These are phyloP conservation scores for Cryptosporidium viatorum DNA, from an alignment of 169 alveolate species.

Conservation along the genomic window DNA sequence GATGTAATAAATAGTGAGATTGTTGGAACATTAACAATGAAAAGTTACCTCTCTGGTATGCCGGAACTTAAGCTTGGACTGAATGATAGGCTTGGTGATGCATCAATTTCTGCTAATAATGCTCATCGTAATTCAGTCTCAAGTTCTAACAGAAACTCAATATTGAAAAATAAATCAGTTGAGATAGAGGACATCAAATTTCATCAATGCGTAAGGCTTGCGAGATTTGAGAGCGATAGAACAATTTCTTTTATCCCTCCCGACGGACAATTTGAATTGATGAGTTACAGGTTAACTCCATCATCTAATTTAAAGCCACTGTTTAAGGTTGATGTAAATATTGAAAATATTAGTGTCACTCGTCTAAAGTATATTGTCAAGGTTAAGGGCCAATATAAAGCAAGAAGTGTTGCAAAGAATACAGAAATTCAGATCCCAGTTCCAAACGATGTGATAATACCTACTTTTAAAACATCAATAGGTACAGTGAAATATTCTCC, in stretches of 20 bases:
- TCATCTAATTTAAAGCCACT: slow-evolving; percentile 93
- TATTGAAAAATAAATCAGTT: slow-evolving; percentile 86
- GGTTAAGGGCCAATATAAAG: slow-evolving; percentile 92
- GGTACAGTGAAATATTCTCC: slow-evolving; percentile 98
- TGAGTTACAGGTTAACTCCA: slow-evolving; percentile 95
- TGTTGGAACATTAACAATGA: slow-evolving; percentile 95
- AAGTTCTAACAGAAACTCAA: slow-evolving; percentile 32
- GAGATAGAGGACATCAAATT: slow-evolving; percentile 99
- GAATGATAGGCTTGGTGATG: slow-evolving; percentile 89
- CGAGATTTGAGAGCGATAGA: slow-evolving; percentile 95
- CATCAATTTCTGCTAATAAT: slow-evolving; percentile 81
- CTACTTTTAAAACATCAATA: slow-evolving; percentile 91
- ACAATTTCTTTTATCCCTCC: slow-evolving; percentile 98
- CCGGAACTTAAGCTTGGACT: slow-evolving; percentile 98
- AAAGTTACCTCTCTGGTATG: slow-evolving; percentile 97
- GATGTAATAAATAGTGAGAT: slow-evolving; percentile 95
- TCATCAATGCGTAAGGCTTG: slow-evolving; percentile 96
- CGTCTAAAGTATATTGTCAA: slow-evolving; percentile 94
- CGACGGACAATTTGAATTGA: slow-evolving; percentile 98
- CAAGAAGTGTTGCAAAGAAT: slow-evolving; percentile 95
- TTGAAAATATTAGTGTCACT: slow-evolving; percentile 90
- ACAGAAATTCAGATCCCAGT: slow-evolving; percentile 98
- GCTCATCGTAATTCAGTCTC: slow-evolving; percentile 21
- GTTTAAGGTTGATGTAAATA: slow-evolving; percentile 94
- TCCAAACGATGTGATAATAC: slow-evolving; percentile 94